Evolutionary conservation across 257 asterid genomes (phyloP), one percentile per base, ranked within the genome.

Genomic region (Hygrophila difformis): DNA sequence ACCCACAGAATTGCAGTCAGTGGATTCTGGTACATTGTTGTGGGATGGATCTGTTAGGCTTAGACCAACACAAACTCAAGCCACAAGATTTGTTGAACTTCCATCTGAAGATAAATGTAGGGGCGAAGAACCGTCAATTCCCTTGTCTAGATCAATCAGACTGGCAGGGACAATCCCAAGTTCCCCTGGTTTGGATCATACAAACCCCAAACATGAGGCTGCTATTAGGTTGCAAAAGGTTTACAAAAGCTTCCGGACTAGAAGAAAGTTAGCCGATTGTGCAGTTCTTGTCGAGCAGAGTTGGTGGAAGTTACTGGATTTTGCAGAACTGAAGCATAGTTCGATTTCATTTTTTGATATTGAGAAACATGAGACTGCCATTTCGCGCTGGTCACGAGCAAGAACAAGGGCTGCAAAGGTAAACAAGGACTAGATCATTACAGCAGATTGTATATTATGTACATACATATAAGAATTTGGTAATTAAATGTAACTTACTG

Each of bases 391-490:
- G 98, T 79, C 94, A 2, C 62, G 98, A 44, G 96, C 96, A 15
- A 64, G 94, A 67, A 89, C 96, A 20, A 69, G 86, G 60, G 98
- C 98, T 40, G 98, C 98, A 23, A 89, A 89, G 84, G 97, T 84
- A 67, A 6, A 26, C 8, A 26, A 3, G 11, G 9, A 15, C 15
- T 40, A 4, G 3, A 13, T 3, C 12, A 13, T 2, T 12, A 8
- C 5, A 7, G 4, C 0, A 9, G 19, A n/a, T n/a, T 40, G 19
- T 2, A 16, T 8, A 40, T 7, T 8, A 5, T 12, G 11, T 8
- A 5, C 10, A 5, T 40, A n/a, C n/a, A n/a, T n/a, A n/a, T 40
- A 7, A 2, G 48, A 50, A n/a, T 35, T 17, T 28, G 13, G 39
- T 17, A 0, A 8, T 17, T 3, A 13, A 35, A 47, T 47, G 16